Conservation (phyloP, 1,284 basidiomycete genomes). For the Austroboletus novae-zelandiae region DNA sequence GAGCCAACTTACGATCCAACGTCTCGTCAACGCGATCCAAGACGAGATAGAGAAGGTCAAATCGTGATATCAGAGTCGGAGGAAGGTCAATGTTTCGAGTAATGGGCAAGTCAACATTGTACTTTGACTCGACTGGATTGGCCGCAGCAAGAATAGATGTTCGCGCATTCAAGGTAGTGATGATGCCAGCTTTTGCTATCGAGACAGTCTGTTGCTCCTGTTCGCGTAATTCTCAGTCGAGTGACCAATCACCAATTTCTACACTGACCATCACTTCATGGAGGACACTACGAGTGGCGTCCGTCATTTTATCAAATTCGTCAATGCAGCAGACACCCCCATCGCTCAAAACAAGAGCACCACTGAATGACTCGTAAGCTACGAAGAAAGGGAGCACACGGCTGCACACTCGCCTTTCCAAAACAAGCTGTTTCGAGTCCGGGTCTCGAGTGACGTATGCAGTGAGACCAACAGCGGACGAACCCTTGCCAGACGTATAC, state of each 20-base stretch:
- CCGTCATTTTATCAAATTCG: slow-evolving; percentile 99
- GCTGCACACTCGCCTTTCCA: slow-evolving; percentile 70
- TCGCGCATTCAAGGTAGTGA: slow-evolving; percentile 95
- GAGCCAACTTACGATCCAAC: slow-evolving; percentile 86
- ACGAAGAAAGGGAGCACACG: not conserved
- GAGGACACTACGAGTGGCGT: slow-evolving; percentile 92
- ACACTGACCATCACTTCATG: slow-evolving; percentile 95
- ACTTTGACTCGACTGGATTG: slow-evolving; percentile 95
- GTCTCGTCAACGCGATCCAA: slow-evolving; percentile 93
- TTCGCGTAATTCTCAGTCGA: slow-evolving; percentile 4
- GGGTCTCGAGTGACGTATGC: slow-evolving; percentile 98
- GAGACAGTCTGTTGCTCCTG: slow-evolving; percentile 99
- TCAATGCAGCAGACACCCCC: slow-evolving; percentile 99
- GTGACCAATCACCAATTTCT: not conserved
- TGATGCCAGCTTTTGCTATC: slow-evolving; percentile 99
- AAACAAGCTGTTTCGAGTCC: slow-evolving; percentile 95
- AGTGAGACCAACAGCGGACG: slow-evolving; percentile 96
- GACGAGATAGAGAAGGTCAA: slow-evolving; percentile 97
- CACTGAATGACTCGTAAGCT: slow-evolving; percentile 47
- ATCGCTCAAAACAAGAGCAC: slow-evolving; percentile 94
- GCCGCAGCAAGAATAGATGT: slow-evolving; percentile 97
- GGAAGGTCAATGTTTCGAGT: slow-evolving; percentile 90
- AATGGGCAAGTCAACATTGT: slow-evolving; percentile 87
- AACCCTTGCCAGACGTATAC: slow-evolving; percentile 96
- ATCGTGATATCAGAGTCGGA: slow-evolving; percentile 96